Percentiles rank a stretch among this genome's conserved stretches.
Evolutionary conservation across 148 eudicot species (phyloP).

Genomic region (Vaccinium corymbosum): DNA sequence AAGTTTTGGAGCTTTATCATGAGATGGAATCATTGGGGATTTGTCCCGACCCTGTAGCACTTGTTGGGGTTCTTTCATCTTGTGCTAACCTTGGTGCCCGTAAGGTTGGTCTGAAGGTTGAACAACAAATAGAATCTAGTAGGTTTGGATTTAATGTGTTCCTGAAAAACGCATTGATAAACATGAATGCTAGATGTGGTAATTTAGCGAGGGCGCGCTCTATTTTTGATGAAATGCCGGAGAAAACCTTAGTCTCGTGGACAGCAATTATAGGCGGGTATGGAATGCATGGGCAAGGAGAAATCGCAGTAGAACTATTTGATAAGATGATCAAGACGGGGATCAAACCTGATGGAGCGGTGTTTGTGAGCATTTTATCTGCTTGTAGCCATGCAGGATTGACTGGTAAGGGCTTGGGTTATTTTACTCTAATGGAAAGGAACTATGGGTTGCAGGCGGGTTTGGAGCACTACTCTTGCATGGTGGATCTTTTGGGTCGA

Average conservation of each 20-base stretch:
- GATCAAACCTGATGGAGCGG: conserved; percentile 57
- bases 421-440: conserved; percentile 50
- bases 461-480: conserved; percentile 70
- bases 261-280: conserved; percentile 74
- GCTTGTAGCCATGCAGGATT: conserved; percentile 86
- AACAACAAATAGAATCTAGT: conserved; percentile 39
- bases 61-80: conserved; percentile 71
- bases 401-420: conserved; percentile 58
- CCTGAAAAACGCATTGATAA: conserved; percentile 56
- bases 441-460: conserved; percentile 46
- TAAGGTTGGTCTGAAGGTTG: conserved; percentile 52
- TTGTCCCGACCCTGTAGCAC: conserved; percentile 57
- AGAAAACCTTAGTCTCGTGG: conserved; percentile 68
- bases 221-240: conserved; percentile 49
- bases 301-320: conserved; percentile 54
- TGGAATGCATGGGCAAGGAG: conserved; percentile 79
- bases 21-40: conserved; percentile 42
- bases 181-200: conserved; percentile 81
- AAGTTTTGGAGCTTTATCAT: conserved; percentile 58
- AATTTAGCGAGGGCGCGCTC: conserved; percentile 57
- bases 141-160: conserved; percentile 42
- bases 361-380: conserved; percentile 57
- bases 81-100: conserved; percentile 77
- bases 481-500: conserved; percentile 77
- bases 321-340: conserved; percentile 59